Evolutionary conservation across 2,329 filamentous ascomycete genomes (phyloP).

Genomic region (Alternaria burnsii): DNA sequence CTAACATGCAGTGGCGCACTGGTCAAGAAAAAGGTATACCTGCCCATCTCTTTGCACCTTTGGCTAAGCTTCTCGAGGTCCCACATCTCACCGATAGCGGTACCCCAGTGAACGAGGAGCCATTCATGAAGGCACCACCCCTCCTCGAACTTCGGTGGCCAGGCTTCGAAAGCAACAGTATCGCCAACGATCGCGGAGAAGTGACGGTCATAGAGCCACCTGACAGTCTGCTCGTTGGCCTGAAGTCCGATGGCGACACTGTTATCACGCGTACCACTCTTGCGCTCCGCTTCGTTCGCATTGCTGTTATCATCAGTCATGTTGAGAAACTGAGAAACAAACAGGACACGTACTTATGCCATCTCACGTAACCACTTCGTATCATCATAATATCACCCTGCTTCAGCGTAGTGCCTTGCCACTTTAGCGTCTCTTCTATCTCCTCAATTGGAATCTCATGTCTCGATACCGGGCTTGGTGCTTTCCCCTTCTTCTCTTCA

Average conservation of each 20-base stretch:
- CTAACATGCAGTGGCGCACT: slow-evolving; percentile 67
- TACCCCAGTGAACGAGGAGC: slow-evolving; percentile 43
- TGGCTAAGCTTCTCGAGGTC: slow-evolving; percentile 60
- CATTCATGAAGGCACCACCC: slow-evolving; percentile 48
- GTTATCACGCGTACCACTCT: slow-evolving; percentile 45
- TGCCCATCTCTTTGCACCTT: slow-evolving; percentile 62
- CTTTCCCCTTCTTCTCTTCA: slow-evolving; percentile 38
- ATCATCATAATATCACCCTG: slow-evolving; percentile 50
- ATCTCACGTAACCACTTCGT: slow-evolving; percentile 57
- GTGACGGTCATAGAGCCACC: slow-evolving; percentile 51
- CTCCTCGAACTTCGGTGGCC: slow-evolving; percentile 40
- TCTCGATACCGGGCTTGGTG: slow-evolving; percentile 37
- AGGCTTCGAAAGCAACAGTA: slow-evolving; percentile 52
- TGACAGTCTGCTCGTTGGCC: slow-evolving; percentile 41
- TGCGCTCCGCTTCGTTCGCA: slow-evolving; percentile 36
- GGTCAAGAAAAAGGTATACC: slow-evolving; percentile 69
- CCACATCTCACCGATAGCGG: slow-evolving; percentile 50
- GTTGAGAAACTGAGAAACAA: not conserved
- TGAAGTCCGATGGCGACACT: slow-evolving; percentile 46
- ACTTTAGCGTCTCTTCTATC: slow-evolving; percentile 40
- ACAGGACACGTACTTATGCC: slow-evolving; percentile 38
- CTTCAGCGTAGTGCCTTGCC: slow-evolving; percentile 38
- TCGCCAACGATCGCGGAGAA: slow-evolving; percentile 51
- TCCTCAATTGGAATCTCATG: slow-evolving; percentile 44
- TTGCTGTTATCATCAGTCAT: slow-evolving; percentile 25